Conservation (phyloP, 169 alveolate species). For the Plasmodium coatneyi region DNA sequence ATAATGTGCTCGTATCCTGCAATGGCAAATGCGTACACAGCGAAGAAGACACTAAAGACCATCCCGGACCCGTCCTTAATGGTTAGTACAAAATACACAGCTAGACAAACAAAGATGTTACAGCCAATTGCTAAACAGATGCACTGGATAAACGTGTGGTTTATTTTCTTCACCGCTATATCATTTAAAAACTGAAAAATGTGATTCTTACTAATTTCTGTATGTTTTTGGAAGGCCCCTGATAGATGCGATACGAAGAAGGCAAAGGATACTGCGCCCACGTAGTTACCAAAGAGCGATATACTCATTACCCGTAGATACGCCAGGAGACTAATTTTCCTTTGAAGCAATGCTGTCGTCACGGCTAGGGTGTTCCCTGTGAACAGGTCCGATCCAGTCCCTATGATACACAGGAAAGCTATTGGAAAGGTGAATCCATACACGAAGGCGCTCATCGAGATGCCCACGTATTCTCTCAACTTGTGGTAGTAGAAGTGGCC, state of each 20-base stretch:
- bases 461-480: slow-evolving; percentile 46
- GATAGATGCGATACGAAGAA: slow-evolving; percentile 77
- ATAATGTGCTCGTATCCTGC: slow-evolving; percentile 86
- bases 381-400: slow-evolving; percentile 85
- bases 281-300: slow-evolving; percentile 82
- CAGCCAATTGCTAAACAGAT: slow-evolving; percentile 82
- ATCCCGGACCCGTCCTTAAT: slow-evolving; percentile 74
- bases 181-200: slow-evolving; percentile 53
- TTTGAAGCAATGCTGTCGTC: slow-evolving; percentile 70
- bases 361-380: slow-evolving; percentile 84
- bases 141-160: slow-evolving; percentile 76
- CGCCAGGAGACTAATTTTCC: slow-evolving; percentile 6
- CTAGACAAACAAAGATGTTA: slow-evolving; percentile 82
- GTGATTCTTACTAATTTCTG: slow-evolving; percentile 14
- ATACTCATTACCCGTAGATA: slow-evolving; percentile 75
- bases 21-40: slow-evolving; percentile 83
- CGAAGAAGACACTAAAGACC: slow-evolving; percentile 76
- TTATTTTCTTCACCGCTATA: slow-evolving; percentile 58
- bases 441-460: slow-evolving; percentile 62
- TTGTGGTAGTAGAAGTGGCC: slow-evolving; percentile 63
- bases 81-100: slow-evolving; percentile 77
- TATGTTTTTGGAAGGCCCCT: slow-evolving; percentile 62
- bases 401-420: slow-evolving; percentile 81
- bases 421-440: slow-evolving; percentile 82
- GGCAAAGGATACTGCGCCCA: slow-evolving; percentile 81